phyloP scores from a whole-genome alignment of 2,329 filamentous ascomycete genomes.

The Cordyceps militaris region DNA sequence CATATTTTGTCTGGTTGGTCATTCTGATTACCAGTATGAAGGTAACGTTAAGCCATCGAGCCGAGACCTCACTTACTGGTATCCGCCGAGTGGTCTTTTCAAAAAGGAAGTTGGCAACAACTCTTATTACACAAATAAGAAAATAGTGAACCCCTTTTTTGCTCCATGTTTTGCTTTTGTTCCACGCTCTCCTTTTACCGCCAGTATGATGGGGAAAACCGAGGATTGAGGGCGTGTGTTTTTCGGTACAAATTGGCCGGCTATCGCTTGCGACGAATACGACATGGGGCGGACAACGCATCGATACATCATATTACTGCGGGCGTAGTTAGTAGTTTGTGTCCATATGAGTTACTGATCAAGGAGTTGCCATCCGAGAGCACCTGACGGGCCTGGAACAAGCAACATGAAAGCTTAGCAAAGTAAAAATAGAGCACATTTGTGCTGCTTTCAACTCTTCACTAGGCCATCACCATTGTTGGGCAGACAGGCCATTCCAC shows the following conservation, averaged over 20 bases:
- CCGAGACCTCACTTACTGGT: neutral
- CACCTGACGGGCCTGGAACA: neutral
- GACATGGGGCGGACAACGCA: neutral
- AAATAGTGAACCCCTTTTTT: neutral
- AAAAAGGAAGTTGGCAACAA: neutral
- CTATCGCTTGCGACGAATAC: neutral
- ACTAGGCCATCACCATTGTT: neutral
- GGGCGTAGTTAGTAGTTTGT: no score
- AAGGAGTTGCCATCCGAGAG: neutral
- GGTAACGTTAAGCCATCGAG: neutral
- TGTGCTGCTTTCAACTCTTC: neutral
- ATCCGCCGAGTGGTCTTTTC: neutral
- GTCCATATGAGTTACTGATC: no score
- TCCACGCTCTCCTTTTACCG: neutral
- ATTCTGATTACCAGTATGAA: neutral
- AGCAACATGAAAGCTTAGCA: neutral
- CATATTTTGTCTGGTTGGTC: no score
- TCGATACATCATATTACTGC: neutral
- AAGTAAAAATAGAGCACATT: neutral
- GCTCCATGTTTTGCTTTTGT: neutral
- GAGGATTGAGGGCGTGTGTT: neutral
- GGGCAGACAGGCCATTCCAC: neutral
- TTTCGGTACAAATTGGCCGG: neutral
- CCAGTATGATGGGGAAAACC: neutral
- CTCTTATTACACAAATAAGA: neutral